Evolutionary conservation across 163 green algal species (phyloP).

Genomic region (Scenedesmus sp.): DNA sequence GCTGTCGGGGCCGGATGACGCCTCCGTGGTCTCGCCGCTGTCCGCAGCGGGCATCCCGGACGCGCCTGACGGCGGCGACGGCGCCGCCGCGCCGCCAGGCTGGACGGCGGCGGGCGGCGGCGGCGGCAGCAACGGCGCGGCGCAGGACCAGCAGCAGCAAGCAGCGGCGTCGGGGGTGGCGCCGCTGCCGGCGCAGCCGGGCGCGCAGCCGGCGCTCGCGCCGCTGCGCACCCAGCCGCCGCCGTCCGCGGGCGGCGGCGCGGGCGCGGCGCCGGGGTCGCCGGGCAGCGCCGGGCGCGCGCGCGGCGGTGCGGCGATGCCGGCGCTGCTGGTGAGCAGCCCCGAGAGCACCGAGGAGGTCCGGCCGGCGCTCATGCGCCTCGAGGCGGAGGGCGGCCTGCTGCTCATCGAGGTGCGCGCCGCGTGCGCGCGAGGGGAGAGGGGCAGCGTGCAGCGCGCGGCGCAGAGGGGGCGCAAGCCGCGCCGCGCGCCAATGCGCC

Average conservation of each 20-base stretch:
- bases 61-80: too few species aligned
- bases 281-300: constrained; percentile 2
- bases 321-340: constrained; percentile 38
- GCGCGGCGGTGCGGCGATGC: not conserved
- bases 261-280: not conserved
- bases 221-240: not conserved
- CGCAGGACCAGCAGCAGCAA: constrained; percentile 18
- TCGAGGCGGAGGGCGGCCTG: constrained; percentile 43
- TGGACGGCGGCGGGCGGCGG: too few species aligned
- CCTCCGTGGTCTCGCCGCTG: too few species aligned
- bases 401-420: constrained; percentile 40
- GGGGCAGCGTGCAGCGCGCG: too few species aligned
- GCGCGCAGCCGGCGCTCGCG: not conserved
- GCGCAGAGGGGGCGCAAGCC: too few species aligned
- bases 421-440: too few species aligned
- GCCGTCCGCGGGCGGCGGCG: not conserved
- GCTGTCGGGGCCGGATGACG: too few species aligned
- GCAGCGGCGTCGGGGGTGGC: not conserved
- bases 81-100: too few species aligned
- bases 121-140: not conserved
- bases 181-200: too few species aligned
- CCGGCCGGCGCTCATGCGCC: constrained; percentile 33
- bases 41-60: too few species aligned
- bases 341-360: constrained; percentile 34
- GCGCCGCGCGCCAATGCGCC: too few species aligned